phyloP scores from a whole-genome alignment of 306 rosid species.

The Abrus pulchellus region DNA sequence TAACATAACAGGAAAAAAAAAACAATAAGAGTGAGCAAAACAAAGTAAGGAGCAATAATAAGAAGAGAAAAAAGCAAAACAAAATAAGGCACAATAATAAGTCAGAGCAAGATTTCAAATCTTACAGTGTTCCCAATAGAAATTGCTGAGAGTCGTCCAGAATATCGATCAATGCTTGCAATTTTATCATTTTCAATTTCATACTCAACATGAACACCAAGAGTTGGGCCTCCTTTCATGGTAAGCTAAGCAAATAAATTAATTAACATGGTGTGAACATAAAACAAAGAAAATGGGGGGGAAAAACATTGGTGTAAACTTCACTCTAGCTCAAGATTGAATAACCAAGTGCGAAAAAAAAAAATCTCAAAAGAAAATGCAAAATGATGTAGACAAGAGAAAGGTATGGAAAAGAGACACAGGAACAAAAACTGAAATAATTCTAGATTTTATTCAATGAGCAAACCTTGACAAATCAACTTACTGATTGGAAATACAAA shows the following conservation, averaged over 20 bases:
- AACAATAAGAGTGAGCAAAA: not conserved
- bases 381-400: conserved; percentile 8
- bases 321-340: conserved; percentile 26
- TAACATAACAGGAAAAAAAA: conserved; percentile 24
- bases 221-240: conserved; percentile 87
- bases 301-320: conserved; percentile 1
- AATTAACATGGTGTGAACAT: conserved; percentile 25
- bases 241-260: conserved; percentile 66
- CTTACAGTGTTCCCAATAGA: conserved; percentile 86
- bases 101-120: conserved; percentile 47
- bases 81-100: conserved; percentile 14
- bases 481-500: not conserved
- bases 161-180: conserved; percentile 73
- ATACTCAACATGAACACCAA: conserved; percentile 75
- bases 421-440: conserved; percentile 14
- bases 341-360: conserved; percentile 25
- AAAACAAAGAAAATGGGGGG: conserved; percentile 31
- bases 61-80: conserved; percentile 15
- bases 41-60: conserved; percentile 19
- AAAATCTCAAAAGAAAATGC: conserved; percentile 33
- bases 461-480: conserved; percentile 2
- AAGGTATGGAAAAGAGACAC: conserved; percentile 2
- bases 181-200: conserved; percentile 68
- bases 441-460: conserved; percentile 14
- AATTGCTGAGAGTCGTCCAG: conserved; percentile 74